phyloP scores from a whole-genome alignment of 257 asterid species.

The Asclepias syriaca region DNA sequence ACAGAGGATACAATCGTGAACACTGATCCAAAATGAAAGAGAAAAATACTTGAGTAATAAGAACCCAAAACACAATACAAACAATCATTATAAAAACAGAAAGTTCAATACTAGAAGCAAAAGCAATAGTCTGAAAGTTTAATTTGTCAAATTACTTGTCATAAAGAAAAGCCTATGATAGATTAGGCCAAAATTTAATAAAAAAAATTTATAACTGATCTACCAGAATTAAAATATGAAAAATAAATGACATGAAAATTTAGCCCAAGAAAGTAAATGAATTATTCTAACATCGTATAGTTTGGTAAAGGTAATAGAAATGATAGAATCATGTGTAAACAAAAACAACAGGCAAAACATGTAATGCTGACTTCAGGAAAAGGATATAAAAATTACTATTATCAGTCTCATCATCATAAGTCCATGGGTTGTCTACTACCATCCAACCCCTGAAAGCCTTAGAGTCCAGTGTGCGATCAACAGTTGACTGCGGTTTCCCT shows the following conservation, averaged over 20 bases:
- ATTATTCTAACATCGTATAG: neutral
- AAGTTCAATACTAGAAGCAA: neutral
- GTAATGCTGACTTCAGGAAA: conserved; percentile 10
- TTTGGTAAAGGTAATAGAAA: neutral
- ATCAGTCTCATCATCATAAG: conserved; percentile 86
- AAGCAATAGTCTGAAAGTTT: neutral
- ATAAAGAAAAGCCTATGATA: neutral
- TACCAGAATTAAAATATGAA: neutral
- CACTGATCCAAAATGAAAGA: neutral
- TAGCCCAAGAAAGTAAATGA: neutral
- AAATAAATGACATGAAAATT: neutral
- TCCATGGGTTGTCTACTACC: conserved; percentile 94
- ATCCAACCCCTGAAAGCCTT: conserved; percentile 89
- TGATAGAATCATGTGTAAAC: neutral
- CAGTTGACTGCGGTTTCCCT: conserved; percentile 81
- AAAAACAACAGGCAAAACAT: neutral
- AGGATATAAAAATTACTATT: conserved; percentile 49
- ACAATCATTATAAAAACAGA: neutral
- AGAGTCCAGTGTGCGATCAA: conserved; percentile 87
- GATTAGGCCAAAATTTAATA: neutral
- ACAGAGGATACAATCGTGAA: neutral
- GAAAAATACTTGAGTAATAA: neutral
- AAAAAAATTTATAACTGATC: neutral
- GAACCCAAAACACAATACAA: neutral
- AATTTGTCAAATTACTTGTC: neutral